Percentiles rank a stretch among this genome's conserved stretches.
phyloP scores from a whole-genome alignment of 208 protist genomes.

The Leishmania tropica region DNA sequence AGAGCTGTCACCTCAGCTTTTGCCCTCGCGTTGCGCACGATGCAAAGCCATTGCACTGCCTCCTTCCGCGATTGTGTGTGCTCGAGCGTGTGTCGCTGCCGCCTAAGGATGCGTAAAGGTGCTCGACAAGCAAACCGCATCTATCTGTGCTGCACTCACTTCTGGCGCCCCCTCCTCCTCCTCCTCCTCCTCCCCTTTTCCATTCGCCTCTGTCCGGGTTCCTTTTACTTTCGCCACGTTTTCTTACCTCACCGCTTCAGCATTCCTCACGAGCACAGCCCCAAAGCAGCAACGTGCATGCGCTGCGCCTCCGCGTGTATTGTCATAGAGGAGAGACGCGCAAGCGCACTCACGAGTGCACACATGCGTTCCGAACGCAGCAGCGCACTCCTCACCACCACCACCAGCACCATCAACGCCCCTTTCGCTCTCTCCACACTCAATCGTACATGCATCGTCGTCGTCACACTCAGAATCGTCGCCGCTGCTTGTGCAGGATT shows the following conservation, averaged over 20 bases:
- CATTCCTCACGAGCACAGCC: neutral
- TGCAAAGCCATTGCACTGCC: neutral
- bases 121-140: neutral
- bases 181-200: neutral
- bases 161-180: neutral
- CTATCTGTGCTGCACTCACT: neutral
- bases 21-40: neutral
- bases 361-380: neutral
- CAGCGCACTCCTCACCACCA: neutral
- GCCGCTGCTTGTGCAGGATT: conserved; percentile 36
- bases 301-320: neutral
- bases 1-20: neutral
- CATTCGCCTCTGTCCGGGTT: neutral
- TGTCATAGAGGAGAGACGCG: too few relatives aligned
- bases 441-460: neutral
- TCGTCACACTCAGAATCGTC: conserved; percentile 28
- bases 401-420: neutral
- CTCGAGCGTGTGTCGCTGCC: neutral
- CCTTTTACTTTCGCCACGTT: neutral
- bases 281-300: neutral
- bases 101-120: neutral
- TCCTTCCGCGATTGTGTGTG: neutral
- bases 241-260: neutral
- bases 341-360: neutral
- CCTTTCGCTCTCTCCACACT: neutral